A percentile compares a stretch with the other conserved stretches of the same genome.
Conservation (phyloP, 306 rosid species). For the Astragalus membranaceus region DNA sequence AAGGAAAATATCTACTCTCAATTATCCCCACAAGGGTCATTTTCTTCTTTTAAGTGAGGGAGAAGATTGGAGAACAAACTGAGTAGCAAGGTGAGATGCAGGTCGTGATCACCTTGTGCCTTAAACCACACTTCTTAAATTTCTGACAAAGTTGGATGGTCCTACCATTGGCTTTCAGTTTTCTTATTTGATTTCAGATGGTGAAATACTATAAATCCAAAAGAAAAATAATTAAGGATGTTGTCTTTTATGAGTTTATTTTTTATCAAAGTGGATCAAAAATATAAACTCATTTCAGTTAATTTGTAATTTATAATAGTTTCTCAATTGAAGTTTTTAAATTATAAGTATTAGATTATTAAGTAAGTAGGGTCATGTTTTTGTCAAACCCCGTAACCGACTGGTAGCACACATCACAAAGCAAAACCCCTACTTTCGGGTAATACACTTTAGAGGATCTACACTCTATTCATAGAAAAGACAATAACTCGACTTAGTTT, state of each 20-base stretch:
- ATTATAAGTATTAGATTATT: too few species aligned
- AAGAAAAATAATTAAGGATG: not conserved
- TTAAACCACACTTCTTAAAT: constrained; percentile 33
- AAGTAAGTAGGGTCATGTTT: too few species aligned
- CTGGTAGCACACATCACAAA: too few species aligned
- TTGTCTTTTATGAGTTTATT: not conserved
- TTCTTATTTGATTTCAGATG: not conserved
- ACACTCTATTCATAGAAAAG: too few species aligned
- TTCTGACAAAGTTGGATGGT: constrained; percentile 25
- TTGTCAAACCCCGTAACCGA: too few species aligned
- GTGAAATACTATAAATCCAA: not conserved
- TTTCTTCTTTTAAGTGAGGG: not conserved
- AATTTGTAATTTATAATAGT: not conserved
- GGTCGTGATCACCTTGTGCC: constrained; percentile 28
- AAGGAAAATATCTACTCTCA: not conserved
- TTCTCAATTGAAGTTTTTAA: too few species aligned
- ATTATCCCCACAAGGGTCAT: not conserved
- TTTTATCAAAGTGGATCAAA: not conserved
- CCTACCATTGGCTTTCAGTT: constrained; percentile 2
- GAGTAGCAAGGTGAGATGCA: constrained; percentile 19
- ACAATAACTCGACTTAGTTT: too few species aligned
- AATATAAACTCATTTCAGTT: not conserved
- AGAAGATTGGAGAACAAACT: constrained; percentile 23
- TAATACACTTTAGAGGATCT: too few species aligned
- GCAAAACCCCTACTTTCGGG: too few species aligned